Percentiles rank a stretch among this genome's conserved stretches.
Conservation (phyloP, 306 rosid species). For the Castanea crenata region DNA sequence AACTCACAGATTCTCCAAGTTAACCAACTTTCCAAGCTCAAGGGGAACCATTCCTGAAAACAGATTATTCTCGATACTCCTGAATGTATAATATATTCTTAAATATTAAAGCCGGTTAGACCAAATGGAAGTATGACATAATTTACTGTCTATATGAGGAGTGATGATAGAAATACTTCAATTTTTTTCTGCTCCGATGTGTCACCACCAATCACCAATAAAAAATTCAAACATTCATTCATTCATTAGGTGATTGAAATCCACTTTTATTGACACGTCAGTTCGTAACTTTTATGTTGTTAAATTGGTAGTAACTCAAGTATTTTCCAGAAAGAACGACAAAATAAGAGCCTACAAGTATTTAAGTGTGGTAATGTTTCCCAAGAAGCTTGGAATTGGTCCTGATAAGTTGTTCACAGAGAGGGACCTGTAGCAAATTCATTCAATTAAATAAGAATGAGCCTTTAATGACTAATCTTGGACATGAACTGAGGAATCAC, state of each 20-base stretch:
- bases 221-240: too few species aligned
- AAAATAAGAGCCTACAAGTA: slow-evolving; percentile 2
- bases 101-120: neutral
- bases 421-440: neutral
- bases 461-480: neutral
- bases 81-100: neutral
- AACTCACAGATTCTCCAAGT: slow-evolving; percentile 21
- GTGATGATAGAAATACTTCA: too few species aligned
- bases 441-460: neutral
- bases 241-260: too few species aligned
- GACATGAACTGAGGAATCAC: neutral
- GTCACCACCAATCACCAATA: too few species aligned
- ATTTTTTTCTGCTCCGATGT: too few species aligned
- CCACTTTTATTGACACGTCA: too few species aligned
- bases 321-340: neutral
- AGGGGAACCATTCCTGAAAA: neutral
- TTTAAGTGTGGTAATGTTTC: slow-evolving; percentile 6
- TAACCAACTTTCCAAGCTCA: slow-evolving; percentile 8
- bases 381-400: slow-evolving; percentile 18
- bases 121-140: neutral
- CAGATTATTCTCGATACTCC: slow-evolving; percentile 17
- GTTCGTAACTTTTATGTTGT: neutral
- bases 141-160: too few species aligned
- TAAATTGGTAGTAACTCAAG: too few species aligned
- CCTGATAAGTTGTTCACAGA: slow-evolving; percentile 27